Evolutionary conservation across 2,329 filamentous ascomycete species (phyloP).

Genomic region (Talaromyces sp.): DNA sequence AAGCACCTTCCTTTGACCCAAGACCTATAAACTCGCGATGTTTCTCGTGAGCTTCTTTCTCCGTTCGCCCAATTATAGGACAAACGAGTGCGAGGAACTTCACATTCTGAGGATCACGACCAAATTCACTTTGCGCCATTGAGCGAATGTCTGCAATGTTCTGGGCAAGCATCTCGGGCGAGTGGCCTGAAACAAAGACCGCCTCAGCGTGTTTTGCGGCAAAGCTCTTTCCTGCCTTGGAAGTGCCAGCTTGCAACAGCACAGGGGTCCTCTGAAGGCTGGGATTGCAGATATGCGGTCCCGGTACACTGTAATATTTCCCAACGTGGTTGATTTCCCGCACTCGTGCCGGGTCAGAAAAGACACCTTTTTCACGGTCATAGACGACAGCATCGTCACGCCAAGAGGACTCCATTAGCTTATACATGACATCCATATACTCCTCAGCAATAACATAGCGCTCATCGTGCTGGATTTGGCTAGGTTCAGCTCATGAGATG

Average conservation of each 20-base stretch:
- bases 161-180: conserved; percentile 44
- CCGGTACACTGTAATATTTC: conserved; percentile 48
- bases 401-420: conserved; percentile 57
- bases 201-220: conserved; percentile 57
- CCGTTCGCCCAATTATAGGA: conserved; percentile 47
- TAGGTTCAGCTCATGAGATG: conserved; percentile 64
- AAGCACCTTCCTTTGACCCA: conserved; percentile 50
- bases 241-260: conserved; percentile 58
- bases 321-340: conserved; percentile 58
- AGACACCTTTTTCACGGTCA: conserved; percentile 52
- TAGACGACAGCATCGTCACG: conserved; percentile 54
- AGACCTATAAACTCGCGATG: conserved; percentile 49
- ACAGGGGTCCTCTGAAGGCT: conserved; percentile 56
- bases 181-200: conserved; percentile 56
- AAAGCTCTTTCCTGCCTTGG: conserved; percentile 52
- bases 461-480: conserved; percentile 57
- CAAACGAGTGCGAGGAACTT: conserved; percentile 54
- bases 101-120: conserved; percentile 54
- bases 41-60: conserved; percentile 52
- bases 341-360: conserved; percentile 56
- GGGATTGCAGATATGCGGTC: conserved; percentile 49
- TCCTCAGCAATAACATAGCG: conserved; percentile 60
- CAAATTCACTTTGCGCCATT: conserved; percentile 43
- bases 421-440: conserved; percentile 59
- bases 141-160: conserved; percentile 52